Evolutionary conservation across 2,329 filamentous ascomycete genomes (phyloP).

Genomic region (Trichoderma polysporum): DNA sequence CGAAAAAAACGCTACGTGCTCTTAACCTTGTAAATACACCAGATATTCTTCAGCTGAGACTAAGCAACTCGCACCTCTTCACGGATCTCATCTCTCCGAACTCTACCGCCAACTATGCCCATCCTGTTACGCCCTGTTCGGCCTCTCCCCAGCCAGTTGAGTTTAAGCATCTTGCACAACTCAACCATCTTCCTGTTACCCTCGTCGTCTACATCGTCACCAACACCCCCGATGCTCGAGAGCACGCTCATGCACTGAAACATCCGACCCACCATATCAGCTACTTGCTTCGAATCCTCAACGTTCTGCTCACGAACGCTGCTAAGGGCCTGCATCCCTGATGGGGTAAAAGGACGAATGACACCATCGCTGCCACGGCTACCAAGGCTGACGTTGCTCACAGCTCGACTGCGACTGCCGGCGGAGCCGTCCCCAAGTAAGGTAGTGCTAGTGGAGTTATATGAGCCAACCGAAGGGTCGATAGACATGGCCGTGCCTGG

Average conservation of each 20-base stretch:
- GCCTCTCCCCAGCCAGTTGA: conserved; percentile 93
- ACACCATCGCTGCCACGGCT: conserved; percentile 47
- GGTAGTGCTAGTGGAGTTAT: conserved; percentile 76
- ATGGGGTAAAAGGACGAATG: conserved; percentile 53
- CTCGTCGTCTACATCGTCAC: conserved; percentile 63
- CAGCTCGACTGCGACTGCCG: conserved; percentile 70
- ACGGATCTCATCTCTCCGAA: conserved; percentile 45
- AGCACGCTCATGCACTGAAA: conserved; percentile 93
- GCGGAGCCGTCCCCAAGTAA: conserved; percentile 66
- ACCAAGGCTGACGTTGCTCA: conserved; percentile 76
- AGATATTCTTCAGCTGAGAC: too few species aligned
- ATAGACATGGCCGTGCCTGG: conserved; percentile 74
- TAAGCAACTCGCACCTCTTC: conserved; percentile 44
- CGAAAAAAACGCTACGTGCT: not conserved
- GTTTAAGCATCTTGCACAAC: conserved; percentile 82
- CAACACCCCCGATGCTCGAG: conserved; percentile 65
- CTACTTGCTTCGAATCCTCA: conserved; percentile 74
- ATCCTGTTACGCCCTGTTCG: conserved; percentile 84
- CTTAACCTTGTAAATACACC: not conserved
- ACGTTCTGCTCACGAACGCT: conserved; percentile 58
- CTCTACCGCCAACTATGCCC: conserved; percentile 76
- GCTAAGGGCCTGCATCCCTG: conserved; percentile 38
- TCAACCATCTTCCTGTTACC: conserved; percentile 77
- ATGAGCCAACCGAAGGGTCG: conserved; percentile 73
- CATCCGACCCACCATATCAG: conserved; percentile 93